Conservation (phyloP, 1,284 basidiomycete species). For the Apiotrichum porosum region DNA sequence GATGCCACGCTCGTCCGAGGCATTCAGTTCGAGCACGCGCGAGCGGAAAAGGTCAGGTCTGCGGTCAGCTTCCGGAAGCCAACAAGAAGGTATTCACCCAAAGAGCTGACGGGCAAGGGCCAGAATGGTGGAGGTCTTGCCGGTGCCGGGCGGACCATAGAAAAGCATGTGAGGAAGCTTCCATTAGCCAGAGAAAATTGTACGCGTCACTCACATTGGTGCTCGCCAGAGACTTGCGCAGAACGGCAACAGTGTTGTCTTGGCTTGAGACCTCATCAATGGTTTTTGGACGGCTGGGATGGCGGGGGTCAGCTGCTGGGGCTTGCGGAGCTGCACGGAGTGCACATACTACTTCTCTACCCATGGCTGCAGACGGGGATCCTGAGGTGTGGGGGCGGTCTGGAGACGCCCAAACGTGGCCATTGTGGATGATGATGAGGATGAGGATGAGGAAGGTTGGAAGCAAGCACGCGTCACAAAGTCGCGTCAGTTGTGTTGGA, state of each 20-base stretch:
- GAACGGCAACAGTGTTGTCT: constrained; percentile 89
- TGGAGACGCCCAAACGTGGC: constrained; percentile 3
- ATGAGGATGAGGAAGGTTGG: background rate
- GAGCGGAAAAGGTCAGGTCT: constrained; percentile 92
- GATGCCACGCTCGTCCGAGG: constrained; percentile 97
- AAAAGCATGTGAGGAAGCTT: constrained; percentile 99
- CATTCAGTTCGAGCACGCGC: constrained; percentile 96
- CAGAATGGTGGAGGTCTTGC: constrained; percentile 95
- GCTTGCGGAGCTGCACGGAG: background rate
- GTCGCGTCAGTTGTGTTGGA: constrained; percentile 11
- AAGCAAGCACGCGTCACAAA: constrained; percentile 8
- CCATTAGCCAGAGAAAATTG: background rate
- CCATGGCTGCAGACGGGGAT: constrained; percentile 80
- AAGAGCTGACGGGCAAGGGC: constrained; percentile 91
- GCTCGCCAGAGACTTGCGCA: constrained; percentile 83
- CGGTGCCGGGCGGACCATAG: constrained; percentile 97
- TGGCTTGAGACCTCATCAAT: constrained; percentile 97
- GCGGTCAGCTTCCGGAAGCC: constrained; percentile 2
- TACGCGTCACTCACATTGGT: constrained; percentile 65
- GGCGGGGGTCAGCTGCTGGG: background rate
- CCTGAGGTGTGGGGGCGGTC: constrained; percentile 30
- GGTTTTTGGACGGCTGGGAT: constrained; percentile 81
- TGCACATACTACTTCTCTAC: constrained; percentile 87
- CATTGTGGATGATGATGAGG: constrained; percentile 2
- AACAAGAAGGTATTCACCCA: constrained; percentile 57